Evolutionary conservation across 768 basidiomycete genomes (phyloP).

Genomic region (Leccinellum albellum): DNA sequence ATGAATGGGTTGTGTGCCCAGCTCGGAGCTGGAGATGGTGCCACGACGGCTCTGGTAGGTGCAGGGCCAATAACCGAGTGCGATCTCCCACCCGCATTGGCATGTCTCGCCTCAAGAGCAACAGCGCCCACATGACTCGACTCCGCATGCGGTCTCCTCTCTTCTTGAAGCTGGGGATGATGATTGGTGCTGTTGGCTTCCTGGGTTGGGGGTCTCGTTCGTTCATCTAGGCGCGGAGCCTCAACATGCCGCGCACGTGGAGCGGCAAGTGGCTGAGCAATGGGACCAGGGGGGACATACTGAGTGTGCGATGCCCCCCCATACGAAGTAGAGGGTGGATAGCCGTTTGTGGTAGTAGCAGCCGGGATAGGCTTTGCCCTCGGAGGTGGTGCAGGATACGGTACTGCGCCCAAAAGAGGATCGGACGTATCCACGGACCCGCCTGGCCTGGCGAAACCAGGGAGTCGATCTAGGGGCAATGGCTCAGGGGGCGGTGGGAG

Average conservation of each 20-base stretch:
- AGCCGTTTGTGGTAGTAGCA: conserved; percentile 10
- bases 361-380: conserved; percentile 10
- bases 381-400: conserved; percentile 28
- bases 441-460: conserved; percentile 37
- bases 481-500: conserved; percentile 57
- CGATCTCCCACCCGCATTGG: conserved; percentile 17
- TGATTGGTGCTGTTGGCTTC: conserved; percentile 11
- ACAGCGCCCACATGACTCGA: conserved; percentile 8
- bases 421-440: conserved; percentile 20
- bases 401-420: conserved; percentile 17
- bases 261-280: conserved; percentile 13
- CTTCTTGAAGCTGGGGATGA: conserved; percentile 13
- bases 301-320: conserved; percentile 12
- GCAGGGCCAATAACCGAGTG: conserved; percentile 33
- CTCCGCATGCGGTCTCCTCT: conserved; percentile 9
- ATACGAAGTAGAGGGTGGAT: conserved; percentile 8
- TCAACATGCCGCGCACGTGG: conserved; percentile 23
- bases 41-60: conserved; percentile 29
- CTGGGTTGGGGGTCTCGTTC: conserved; percentile 12
- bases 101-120: conserved; percentile 7
- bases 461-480: conserved; percentile 42
- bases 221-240: conserved; percentile 21
- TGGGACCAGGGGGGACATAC: conserved; percentile 11
- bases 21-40: conserved; percentile 23
- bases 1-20: conserved; percentile 30